phyloP scores from a whole-genome alignment of 306 rosid species.

The Astragalus membranaceus region DNA sequence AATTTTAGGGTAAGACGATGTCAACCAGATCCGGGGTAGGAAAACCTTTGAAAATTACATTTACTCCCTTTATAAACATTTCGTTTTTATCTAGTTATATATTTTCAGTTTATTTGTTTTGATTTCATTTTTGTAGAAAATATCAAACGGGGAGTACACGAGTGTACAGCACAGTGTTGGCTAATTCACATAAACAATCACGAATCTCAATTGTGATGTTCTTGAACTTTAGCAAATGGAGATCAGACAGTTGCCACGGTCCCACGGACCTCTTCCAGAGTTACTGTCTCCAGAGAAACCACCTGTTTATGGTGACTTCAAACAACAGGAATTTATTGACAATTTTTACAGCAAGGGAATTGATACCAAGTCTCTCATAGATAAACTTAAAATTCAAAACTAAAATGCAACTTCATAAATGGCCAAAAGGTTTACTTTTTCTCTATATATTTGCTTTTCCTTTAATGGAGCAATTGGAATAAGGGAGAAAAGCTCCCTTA shows the following conservation, averaged over 20 bases:
- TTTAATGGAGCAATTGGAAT: too few species aligned
- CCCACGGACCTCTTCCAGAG: neutral
- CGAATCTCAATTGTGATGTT: neutral
- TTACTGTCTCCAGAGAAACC: neutral
- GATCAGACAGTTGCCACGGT: neutral
- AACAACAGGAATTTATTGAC: neutral
- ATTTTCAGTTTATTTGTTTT: too few species aligned
- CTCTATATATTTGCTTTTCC: neutral
- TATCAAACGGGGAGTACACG: neutral
- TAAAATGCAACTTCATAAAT: neutral
- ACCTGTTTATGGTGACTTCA: neutral
- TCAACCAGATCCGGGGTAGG: too few species aligned
- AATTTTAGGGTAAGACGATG: too few species aligned
- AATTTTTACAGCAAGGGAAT: neutral
- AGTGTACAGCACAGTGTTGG: conserved; percentile 2
- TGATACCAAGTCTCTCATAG: neutral
- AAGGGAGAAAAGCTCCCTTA: neutral
- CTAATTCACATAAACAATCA: neutral
- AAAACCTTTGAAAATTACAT: too few species aligned
- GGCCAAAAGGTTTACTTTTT: neutral
- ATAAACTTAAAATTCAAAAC: neutral
- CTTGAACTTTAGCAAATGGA: neutral
- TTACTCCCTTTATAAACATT: too few species aligned
- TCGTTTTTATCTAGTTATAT: too few species aligned
- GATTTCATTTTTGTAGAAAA: neutral